These are phyloP conservation scores for Lonicera japonica DNA, from an alignment of 129 eudicot genomes.

Conservation along the genomic window DNA sequence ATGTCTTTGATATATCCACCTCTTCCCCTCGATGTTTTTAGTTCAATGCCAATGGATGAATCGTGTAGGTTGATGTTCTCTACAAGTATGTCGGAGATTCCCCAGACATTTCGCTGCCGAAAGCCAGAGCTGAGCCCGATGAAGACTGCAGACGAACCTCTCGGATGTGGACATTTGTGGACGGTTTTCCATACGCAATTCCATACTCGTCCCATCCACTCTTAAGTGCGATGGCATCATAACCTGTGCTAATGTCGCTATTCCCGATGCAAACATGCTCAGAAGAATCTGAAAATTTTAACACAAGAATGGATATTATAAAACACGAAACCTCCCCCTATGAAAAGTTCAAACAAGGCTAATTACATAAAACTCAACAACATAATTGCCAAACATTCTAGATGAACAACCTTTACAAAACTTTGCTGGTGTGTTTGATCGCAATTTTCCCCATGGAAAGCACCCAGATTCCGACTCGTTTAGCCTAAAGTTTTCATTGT, in stretches of 20 bases:
- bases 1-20: too few relatives aligned
- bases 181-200: slow-evolving; percentile 46
- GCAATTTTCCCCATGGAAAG: too few relatives aligned
- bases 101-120: too few relatives aligned
- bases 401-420: too few relatives aligned
- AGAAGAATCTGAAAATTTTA: slow-evolving; percentile 57
- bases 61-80: too few relatives aligned
- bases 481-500: too few relatives aligned
- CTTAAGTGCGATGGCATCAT: slow-evolving; percentile 62
- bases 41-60: too few relatives aligned
- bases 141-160: slow-evolving; percentile 45
- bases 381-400: too few relatives aligned
- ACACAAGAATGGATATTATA: background rate
- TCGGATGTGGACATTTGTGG: slow-evolving; percentile 47
- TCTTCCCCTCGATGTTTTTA: too few relatives aligned
- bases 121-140: slow-evolving; percentile 45
- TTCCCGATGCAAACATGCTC: slow-evolving; percentile 68
- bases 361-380: background rate
- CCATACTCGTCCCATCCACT: slow-evolving; percentile 96
- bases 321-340: background rate
- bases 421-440: too few relatives aligned
- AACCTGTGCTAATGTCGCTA: slow-evolving; percentile 67
- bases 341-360: background rate
- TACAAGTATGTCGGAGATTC: too few relatives aligned
- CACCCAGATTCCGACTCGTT: too few relatives aligned